A percentile compares a stretch with the other conserved stretches of the same genome.
These are phyloP conservation scores for Ophiostoma sp. DNA, from an alignment of 2,329 filamentous ascomycete genomes.

Conservation along the genomic window DNA sequence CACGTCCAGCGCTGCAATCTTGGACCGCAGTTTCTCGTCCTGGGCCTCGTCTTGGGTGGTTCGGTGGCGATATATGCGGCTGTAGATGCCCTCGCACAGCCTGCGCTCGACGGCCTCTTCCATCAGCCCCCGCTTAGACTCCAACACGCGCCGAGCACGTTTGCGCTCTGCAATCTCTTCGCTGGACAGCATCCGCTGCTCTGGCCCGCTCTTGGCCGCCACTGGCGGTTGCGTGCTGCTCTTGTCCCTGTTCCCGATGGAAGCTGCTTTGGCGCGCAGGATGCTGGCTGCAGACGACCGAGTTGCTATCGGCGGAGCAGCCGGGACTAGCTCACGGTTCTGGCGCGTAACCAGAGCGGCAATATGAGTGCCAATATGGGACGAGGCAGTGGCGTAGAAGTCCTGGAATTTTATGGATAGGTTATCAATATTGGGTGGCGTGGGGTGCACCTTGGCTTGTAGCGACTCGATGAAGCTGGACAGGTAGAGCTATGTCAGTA, in stretches of 20 bases:
- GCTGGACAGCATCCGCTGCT: slow-evolving; percentile 88
- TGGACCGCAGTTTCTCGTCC: slow-evolving; percentile 89
- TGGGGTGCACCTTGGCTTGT: slow-evolving; percentile 76
- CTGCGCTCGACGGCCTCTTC: slow-evolving; percentile 90
- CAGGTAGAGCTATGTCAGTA: background rate
- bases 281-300: slow-evolving; percentile 52
- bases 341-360: slow-evolving; percentile 70
- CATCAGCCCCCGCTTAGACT: slow-evolving; percentile 67
- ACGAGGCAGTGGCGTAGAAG: slow-evolving; percentile 77
- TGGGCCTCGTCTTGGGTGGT: slow-evolving; percentile 90
- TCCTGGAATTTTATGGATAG: slow-evolving; percentile 88
- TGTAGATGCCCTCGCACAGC: slow-evolving; percentile 78
- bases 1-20: slow-evolving; percentile 83
- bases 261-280: slow-evolving; percentile 50
- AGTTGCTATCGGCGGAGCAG: slow-evolving; percentile 42
- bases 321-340: slow-evolving; percentile 56
- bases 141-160: slow-evolving; percentile 68
- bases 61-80: slow-evolving; percentile 83
- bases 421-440: slow-evolving; percentile 75
- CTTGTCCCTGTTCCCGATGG: slow-evolving; percentile 48
- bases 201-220: slow-evolving; percentile 38
- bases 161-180: slow-evolving; percentile 78
- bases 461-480: slow-evolving; percentile 83
- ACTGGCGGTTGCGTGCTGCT: slow-evolving; percentile 35
- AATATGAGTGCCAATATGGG: slow-evolving; percentile 82